These are phyloP conservation scores for Beauveria sp. DNA, from an alignment of 2,329 filamentous ascomycete species.

Conservation along the genomic window DNA sequence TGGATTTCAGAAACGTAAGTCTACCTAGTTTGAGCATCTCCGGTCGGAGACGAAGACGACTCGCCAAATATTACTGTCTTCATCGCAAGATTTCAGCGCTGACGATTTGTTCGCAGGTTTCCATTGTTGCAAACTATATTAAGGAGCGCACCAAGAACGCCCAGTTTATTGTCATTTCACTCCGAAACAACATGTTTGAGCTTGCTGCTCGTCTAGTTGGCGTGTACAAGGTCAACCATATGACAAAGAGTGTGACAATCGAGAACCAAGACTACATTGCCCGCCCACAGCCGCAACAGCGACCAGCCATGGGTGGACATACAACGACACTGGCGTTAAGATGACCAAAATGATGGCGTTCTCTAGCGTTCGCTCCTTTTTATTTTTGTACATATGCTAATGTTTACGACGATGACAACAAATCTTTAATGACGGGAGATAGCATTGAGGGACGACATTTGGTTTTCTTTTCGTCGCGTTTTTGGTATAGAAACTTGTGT, in stretches of 20 bases:
- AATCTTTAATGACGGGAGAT: constrained; percentile 6
- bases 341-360: constrained; percentile 15
- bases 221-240: constrained; percentile 99
- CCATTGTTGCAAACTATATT: constrained; percentile 97
- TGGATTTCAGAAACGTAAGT: constrained; percentile 96
- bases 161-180: constrained; percentile 96
- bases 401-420: constrained; percentile 6
- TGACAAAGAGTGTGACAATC: constrained; percentile 88
- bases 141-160: constrained; percentile 99
- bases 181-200: constrained; percentile 99
- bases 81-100: neutral
- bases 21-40: neutral
- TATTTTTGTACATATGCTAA: constrained; percentile 11
- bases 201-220: constrained; percentile 90
- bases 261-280: constrained; percentile 73
- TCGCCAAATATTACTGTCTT: constrained; percentile 8
- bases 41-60: neutral
- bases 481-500: neutral
- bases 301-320: constrained; percentile 18
- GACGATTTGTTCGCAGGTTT: constrained; percentile 54
- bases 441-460: neutral
- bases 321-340: constrained; percentile 29
- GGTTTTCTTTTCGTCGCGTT: neutral
- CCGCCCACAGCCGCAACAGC: constrained; percentile 26
- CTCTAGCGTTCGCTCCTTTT: neutral